Percentiles rank a stretch among this genome's conserved stretches.
Evolutionary conservation across 2,329 filamentous ascomycete species (phyloP).

Genomic region (Chrysoporthe puriensis): DNA sequence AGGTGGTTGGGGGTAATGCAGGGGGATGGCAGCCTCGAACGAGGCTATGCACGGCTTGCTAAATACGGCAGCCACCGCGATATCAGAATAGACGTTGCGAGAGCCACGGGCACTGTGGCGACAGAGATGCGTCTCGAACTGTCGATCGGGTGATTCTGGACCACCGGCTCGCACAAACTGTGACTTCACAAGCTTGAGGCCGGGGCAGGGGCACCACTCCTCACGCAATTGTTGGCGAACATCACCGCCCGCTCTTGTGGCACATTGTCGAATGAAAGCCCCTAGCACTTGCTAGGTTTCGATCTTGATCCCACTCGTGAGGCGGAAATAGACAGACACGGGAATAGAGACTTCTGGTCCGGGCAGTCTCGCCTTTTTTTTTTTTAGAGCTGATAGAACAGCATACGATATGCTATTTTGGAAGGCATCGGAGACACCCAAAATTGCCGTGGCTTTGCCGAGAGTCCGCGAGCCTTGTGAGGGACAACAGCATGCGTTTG

Average conservation of each 20-base stretch:
- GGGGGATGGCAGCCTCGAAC: not conserved
- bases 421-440: not conserved
- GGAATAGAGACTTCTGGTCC: not conserved
- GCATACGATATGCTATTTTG: not conserved
- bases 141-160: not conserved
- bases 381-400: not conserved
- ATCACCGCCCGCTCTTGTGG: not conserved
- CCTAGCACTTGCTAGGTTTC: not conserved
- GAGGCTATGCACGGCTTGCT: slow-evolving; percentile 1
- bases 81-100: not conserved
- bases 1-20: not conserved
- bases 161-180: not conserved
- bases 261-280: not conserved
- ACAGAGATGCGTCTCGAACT: not conserved
- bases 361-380: slow-evolving; percentile 3
- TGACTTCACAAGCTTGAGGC: slow-evolving; percentile 5
- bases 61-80: not conserved
- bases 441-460: not conserved
- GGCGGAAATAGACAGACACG: not conserved
- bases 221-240: not conserved
- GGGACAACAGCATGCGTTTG: not conserved
- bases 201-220: not conserved
- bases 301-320: not conserved
- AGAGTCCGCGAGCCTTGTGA: not conserved
- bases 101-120: not conserved